Evolutionary conservation across 768 basidiomycete species (phyloP), one percentile per base, ranked within the genome.

Genomic region (Hirschioporus abietinus): DNA sequence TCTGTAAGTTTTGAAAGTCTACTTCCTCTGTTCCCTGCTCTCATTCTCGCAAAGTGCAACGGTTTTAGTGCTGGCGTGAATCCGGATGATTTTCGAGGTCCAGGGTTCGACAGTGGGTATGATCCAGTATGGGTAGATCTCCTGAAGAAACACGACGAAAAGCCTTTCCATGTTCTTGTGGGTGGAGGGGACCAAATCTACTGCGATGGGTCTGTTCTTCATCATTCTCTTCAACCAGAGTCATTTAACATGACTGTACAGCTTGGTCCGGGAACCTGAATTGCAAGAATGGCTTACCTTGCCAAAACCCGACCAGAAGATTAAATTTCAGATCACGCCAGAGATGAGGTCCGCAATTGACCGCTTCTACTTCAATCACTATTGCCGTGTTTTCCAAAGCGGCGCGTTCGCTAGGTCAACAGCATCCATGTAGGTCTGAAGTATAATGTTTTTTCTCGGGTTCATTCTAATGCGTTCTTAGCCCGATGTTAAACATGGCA

Each of bases 121-220:
- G 95, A 96, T 74, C 94, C 93, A 7, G 86, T 98, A 12, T 99
- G 96, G 96, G 82, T 88, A 68, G 96, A 99, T 77, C 78, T 99
- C n/a, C 84, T 99, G 26, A 78, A 85, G 58, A 88, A 91, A 71
- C 97, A 99, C 71, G 81, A 84, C 1, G 84, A 87, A 72, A 79
- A 80, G 66, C 95, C 96, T 0, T 95, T 95, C 74, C 96, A 99
- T 72, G 86, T 82, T n/a, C 82, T 99, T 36, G 89, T 97, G 7
- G 96, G 96, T 20, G 96, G 96, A 23, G 95, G 95, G 12, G 95
- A 96, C 75, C 95, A 96, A 74, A 81, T 97, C 20, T 97, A 95
- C 72, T 93, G 92, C 68, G 93, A 95, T 70, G 79, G 82, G 90
- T 89, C 71, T 59, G 87, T 72, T 26, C 20, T 23, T n/a, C 63